Conservation (phyloP, 2,329 filamentous ascomycete species). For the Pseudogymnoascus sp. region DNA sequence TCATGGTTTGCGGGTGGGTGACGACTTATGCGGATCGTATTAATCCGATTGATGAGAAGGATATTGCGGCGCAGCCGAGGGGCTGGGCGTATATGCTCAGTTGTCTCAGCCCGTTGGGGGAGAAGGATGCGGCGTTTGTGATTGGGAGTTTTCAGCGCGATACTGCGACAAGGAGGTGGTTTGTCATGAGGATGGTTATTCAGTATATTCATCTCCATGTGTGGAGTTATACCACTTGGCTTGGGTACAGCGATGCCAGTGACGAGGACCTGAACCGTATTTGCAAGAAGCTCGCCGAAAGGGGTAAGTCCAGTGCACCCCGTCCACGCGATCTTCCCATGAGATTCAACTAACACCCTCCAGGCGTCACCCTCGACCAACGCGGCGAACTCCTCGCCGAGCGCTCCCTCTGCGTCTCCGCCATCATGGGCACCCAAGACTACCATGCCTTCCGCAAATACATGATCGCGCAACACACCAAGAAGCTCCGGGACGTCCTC, state of each 20-base stretch:
- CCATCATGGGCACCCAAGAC: conserved; percentile 29
- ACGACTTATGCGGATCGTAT: conserved; percentile 18
- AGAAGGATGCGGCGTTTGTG: not conserved
- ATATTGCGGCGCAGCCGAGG: conserved; percentile 13
- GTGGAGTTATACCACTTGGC: conserved; percentile 28
- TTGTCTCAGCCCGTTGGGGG: not conserved
- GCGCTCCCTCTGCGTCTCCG: conserved; percentile 29
- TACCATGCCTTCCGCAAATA: conserved; percentile 21
- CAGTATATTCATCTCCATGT: conserved; percentile 31
- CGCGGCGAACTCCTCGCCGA: conserved; percentile 31
- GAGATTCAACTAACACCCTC: not conserved
- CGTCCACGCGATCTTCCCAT: not conserved
- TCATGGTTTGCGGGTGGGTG: conserved; percentile 24
- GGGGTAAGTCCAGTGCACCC: conserved; percentile 22
- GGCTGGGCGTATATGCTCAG: conserved; percentile 31
- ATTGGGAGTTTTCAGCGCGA: conserved; percentile 25
- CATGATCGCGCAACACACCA: conserved; percentile 18
- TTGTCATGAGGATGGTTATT: conserved; percentile 32
- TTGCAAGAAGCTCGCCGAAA: conserved; percentile 14
- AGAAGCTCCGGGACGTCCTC: conserved; percentile 34
- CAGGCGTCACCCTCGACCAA: conserved; percentile 16
- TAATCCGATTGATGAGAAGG: conserved; percentile 15
- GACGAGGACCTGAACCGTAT: conserved; percentile 19
- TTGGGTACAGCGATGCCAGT: conserved; percentile 23
- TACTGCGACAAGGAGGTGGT: conserved; percentile 25